Evolutionary conservation across 2,329 filamentous ascomycete species (phyloP), one percentile per base, ranked within the genome.

Genomic region (Alternaria brassicae): DNA sequence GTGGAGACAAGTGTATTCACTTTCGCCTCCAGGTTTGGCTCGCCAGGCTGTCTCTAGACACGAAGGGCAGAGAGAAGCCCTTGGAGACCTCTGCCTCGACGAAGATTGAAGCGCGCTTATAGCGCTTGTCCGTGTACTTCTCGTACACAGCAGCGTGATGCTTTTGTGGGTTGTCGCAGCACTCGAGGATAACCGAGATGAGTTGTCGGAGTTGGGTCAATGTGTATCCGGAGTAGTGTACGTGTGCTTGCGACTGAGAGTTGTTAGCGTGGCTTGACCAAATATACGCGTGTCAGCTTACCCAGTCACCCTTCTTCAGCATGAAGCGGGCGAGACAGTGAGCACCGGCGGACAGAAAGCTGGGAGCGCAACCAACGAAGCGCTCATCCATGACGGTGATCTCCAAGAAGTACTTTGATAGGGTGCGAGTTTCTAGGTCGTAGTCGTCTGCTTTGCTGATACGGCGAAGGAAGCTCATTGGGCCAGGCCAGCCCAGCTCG

Each of bases 371-470:
- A 25, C 91, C 92, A 34, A 99, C 92, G 73, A 99, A 98, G 19
- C 94, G 91, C 82, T 98, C 93, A 75, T 99, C 95, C 93, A 98
- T 97, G 77, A 98, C 89, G 36, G 93, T 96, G 55, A 98, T 86
- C 78, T 99, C 95, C 25, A 99, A 84, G 79, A 99, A 97, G 81
- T 99, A 99, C 81, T 99, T 99, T 70, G 95, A 93, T 54, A 99
- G 82, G 5, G 95, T 98, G 36, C 95, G 88, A 10, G 94, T 97
- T 80, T 99, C 94, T 45, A 97, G 83, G 74, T 99, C 93, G 74
- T 98, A 99, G 74, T 97, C 93, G 75, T 99, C 95, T 13, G 95
- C 95, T 82, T 98, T 98, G 88, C 94, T 98, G 79, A 98, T 95
- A 56, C 94, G 89, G 61, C 95, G 88, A 62, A 99, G 84, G 80